A percentile compares a stretch with the other conserved stretches of the same genome.
These are phyloP conservation scores for Sonneratia caseolaris DNA, from an alignment of 345 rosid genomes.

Conservation along the genomic window DNA sequence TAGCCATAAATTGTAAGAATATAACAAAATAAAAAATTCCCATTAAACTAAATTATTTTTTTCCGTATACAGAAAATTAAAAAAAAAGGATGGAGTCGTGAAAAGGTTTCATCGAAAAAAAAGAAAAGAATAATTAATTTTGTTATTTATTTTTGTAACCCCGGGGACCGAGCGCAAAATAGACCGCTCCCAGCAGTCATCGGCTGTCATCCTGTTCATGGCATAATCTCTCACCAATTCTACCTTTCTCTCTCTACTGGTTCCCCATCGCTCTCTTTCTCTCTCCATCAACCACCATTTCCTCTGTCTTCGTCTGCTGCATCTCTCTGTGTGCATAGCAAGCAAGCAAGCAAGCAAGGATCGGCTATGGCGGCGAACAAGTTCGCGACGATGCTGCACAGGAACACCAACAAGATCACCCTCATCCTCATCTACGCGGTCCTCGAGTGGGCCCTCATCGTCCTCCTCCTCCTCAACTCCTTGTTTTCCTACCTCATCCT, in stretches of 20 bases:
- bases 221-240: background rate
- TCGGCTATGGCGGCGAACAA: conserved; percentile 71
- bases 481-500: conserved; percentile 67
- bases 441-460: conserved; percentile 83
- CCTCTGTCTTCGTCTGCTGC: background rate
- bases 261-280: background rate
- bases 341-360: conserved; percentile 13
- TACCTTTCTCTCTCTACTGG: background rate
- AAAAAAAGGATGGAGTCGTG: too few species aligned
- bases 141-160: too few species aligned
- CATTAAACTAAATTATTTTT: too few species aligned
- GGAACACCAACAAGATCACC: conserved; percentile 65
- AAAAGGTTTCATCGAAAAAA: background rate
- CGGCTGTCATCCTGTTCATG: conserved; percentile 1
- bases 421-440: conserved; percentile 70
- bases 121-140: background rate
- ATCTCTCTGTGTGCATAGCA: background rate
- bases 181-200: background rate
- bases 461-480: conserved; percentile 69
- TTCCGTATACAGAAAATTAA: too few species aligned
- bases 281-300: background rate
- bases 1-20: too few species aligned
- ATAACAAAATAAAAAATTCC: too few species aligned
- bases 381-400: conserved; percentile 69
- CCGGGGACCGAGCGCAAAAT: background rate